phyloP scores from a whole-genome alignment of 2,329 filamentous ascomycete genomes.

The Teratosphaeria viscida region DNA sequence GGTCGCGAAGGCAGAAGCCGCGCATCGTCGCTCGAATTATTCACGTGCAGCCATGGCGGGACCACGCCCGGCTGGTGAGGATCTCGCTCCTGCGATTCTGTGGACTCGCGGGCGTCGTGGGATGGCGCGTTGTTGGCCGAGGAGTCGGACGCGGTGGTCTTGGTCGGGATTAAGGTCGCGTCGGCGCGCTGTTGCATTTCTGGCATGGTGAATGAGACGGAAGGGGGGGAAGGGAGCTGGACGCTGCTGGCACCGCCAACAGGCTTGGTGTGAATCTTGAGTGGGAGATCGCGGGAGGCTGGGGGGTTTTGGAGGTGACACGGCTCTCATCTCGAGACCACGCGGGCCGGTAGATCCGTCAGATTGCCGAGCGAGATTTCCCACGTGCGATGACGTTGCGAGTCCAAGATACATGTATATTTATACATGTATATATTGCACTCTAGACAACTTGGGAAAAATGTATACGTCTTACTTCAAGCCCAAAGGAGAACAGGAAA shows the following conservation, averaged over 20 bases:
- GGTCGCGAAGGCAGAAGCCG: slow-evolving; percentile 2
- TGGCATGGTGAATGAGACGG: slow-evolving; percentile 6
- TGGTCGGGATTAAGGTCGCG: slow-evolving; percentile 1
- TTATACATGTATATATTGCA: background rate
- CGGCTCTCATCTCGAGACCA: background rate
- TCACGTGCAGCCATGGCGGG: slow-evolving; percentile 27
- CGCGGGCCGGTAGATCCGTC: background rate
- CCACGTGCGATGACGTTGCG: background rate
- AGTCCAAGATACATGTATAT: background rate
- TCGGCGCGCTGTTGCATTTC: slow-evolving; percentile 15
- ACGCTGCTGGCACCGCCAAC: slow-evolving; percentile 1
- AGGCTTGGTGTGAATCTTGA: background rate
- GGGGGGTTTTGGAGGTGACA: background rate
- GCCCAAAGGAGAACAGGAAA: too few species aligned
- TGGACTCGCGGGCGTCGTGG: background rate
- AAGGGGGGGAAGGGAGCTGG: background rate
- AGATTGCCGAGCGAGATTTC: background rate
- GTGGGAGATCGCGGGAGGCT: background rate
- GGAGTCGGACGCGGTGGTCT: slow-evolving; percentile 1
- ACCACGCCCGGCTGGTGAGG: slow-evolving; percentile 20
- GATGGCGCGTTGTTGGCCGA: background rate
- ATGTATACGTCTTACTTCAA: too few species aligned
- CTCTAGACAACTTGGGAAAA: too few species aligned
- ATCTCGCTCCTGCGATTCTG: slow-evolving; percentile 9
- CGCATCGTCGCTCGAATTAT: slow-evolving; percentile 12